These are phyloP conservation scores for Neostapfia colusana DNA, from an alignment of 176 grass and related monocot species.

Conservation along the genomic window DNA sequence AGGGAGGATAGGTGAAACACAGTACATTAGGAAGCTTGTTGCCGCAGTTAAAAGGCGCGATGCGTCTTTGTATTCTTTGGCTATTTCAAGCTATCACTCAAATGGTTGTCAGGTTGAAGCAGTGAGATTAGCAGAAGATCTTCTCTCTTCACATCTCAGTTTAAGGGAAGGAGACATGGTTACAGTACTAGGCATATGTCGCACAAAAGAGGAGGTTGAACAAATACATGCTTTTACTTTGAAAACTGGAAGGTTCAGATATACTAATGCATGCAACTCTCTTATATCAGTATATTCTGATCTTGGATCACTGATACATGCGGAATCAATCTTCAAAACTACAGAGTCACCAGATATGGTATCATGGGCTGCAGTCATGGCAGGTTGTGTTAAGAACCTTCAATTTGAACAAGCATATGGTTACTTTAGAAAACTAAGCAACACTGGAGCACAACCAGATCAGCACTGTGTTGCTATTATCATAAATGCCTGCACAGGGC, in stretches of 20 bases:
- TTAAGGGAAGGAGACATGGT: conserved; percentile 82
- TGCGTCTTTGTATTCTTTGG: conserved; percentile 62
- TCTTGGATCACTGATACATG: conserved; percentile 52
- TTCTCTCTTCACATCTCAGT: conserved; percentile 57
- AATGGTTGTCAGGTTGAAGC: conserved; percentile 66
- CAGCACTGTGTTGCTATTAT: conserved; percentile 56
- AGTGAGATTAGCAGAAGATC: conserved; percentile 52
- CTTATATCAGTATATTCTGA: conserved; percentile 78
- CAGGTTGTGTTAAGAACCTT: conserved; percentile 67
- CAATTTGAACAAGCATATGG: conserved; percentile 55
- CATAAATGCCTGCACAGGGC: conserved; percentile 66
- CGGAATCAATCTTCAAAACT: conserved; percentile 52
- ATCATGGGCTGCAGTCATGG: conserved; percentile 81
- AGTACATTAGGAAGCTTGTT: conserved; percentile 67
- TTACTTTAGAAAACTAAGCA: conserved; percentile 63
- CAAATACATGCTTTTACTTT: conserved; percentile 69
- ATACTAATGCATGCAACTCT: conserved; percentile 66
- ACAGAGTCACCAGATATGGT: conserved; percentile 55
- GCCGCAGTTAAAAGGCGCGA: conserved; percentile 57
- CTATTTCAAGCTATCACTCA: conserved; percentile 67
- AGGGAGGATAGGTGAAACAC: conserved; percentile 51
- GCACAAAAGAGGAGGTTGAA: conserved; percentile 54
- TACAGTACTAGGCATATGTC: conserved; percentile 63
- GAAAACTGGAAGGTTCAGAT: conserved; percentile 66
- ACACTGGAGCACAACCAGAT: conserved; percentile 49